phyloP scores from a whole-genome alignment of 148 eudicot species.

The Amaranthus hypochondriacus region DNA sequence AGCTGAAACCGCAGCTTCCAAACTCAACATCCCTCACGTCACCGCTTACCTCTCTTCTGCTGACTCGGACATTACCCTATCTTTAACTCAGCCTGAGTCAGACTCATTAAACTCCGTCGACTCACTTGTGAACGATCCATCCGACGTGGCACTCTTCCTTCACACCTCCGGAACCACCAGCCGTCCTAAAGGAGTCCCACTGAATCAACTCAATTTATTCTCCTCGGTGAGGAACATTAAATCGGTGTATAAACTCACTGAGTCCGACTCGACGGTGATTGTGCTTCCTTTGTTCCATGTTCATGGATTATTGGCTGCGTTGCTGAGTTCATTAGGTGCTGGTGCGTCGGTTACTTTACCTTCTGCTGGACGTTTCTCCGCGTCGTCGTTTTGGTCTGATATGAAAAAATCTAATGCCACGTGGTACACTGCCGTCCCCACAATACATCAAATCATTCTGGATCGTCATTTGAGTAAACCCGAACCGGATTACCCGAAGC shows the following conservation, averaged over 20 bases:
- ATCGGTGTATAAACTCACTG: constrained; percentile 63
- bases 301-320: constrained; percentile 66
- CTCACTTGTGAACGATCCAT: constrained; percentile 47
- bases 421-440: constrained; percentile 97
- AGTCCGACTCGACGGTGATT: constrained; percentile 78
- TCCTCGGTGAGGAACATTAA: constrained; percentile 71
- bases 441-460: constrained; percentile 84
- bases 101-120: constrained; percentile 13
- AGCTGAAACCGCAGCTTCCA: constrained; percentile 56
- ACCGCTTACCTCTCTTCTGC: constrained; percentile 33
- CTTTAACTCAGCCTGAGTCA: constrained; percentile 27
- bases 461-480: constrained; percentile 66
- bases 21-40: constrained; percentile 55
- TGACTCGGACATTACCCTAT: constrained; percentile 33
- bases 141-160: constrained; percentile 70
- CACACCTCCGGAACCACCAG: constrained; percentile 99
- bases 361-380: constrained; percentile 79
- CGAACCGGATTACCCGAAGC: constrained; percentile 62
- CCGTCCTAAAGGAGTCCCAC: constrained; percentile 91
- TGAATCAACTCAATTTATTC: constrained; percentile 62
- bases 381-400: constrained; percentile 79
- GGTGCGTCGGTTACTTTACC: constrained; percentile 82
- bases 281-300: constrained; percentile 91
- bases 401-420: constrained; percentile 65
- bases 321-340: constrained; percentile 68